Evolutionary conservation across 208 protist species (phyloP), one percentile per base, ranked within the genome.

Genomic region (Angomonas deanei): DNA sequence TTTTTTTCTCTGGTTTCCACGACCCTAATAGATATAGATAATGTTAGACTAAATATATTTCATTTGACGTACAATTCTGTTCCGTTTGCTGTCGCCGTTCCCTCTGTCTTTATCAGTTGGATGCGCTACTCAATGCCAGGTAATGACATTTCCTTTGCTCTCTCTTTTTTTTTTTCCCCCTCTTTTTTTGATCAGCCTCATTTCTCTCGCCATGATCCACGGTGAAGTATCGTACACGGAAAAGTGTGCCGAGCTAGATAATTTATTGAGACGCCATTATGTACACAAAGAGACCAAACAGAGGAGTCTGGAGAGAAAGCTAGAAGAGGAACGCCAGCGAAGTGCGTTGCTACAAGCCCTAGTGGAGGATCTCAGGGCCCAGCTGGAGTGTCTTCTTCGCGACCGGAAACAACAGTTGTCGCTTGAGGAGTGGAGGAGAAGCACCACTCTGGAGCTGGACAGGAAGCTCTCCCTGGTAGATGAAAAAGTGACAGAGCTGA

Each of bases 161-260:
- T 11, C n/a, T 64, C 36, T 42, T 23, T 61, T 64, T 30, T 71
- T 61, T 61, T 28, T 53, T 55, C 52, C 15, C 48, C 19, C 19
- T 19, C 23, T 26, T 50, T n/a, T 42, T n/a, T 42, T n/a, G 15
- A 8, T 8, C 8, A 8, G 3, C 24, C 46, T 26, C 46, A 11
- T 19, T 48, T 34, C 1, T 27, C 11, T 24, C 1, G 38, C 10
- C 3, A 52, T 65, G 42, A 26, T 10, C 23, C 17, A 50, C 42
- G 23, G 23, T 31, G 36, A 53, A 47, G 38, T 34, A 34, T n/a
- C 17, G 23, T 78, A 74, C 56, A 13, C 58, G 11, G 61, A 48
- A 19, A 74, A 67, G 52, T 72, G 56, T 49, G 49, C 60, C 11
- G 77, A 83, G 32, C 53, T 83, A 46, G 72, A 76, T 30, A 50